Conservation (phyloP, 768 basidiomycete species). For the Ephemerocybe angulata region DNA sequence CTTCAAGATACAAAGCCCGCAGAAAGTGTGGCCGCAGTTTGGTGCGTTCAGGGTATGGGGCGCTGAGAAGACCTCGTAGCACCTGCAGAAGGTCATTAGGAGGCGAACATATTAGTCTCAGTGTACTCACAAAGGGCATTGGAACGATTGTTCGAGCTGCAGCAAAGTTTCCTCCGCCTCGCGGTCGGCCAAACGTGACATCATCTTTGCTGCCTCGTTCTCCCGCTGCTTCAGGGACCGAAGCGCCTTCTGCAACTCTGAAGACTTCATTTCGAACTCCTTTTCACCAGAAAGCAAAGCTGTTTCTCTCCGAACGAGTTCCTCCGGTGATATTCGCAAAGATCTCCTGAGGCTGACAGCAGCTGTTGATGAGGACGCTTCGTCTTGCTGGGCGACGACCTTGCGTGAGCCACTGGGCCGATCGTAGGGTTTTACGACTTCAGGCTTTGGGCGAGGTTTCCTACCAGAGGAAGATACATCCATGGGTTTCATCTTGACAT, state of each 20-base stretch:
- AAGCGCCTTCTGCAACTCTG: constrained; percentile 41
- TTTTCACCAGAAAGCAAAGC: constrained; percentile 35
- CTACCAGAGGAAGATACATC: background rate
- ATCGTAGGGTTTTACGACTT: constrained; percentile 13
- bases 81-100: constrained; percentile 33
- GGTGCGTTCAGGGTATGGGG: constrained; percentile 54
- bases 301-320: constrained; percentile 36
- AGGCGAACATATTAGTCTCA: background rate
- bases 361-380: background rate
- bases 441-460: background rate
- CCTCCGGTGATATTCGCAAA: constrained; percentile 35
- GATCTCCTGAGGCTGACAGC: constrained; percentile 29
- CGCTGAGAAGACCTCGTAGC: constrained; percentile 61
- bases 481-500: background rate
- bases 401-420: constrained; percentile 4
- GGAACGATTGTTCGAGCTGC: constrained; percentile 60
- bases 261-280: constrained; percentile 33
- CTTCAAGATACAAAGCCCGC: constrained; percentile 60
- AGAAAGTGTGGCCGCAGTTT: constrained; percentile 66
- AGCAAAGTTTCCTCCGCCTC: constrained; percentile 41
- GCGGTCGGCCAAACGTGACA: constrained; percentile 40
- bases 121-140: constrained; percentile 54
- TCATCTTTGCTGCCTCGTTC: constrained; percentile 36
- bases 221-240: constrained; percentile 36
- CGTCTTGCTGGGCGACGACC: background rate